Percentiles rank a stretch among this genome's conserved stretches.
These are phyloP conservation scores for Xylariaceae sp. DNA, from an alignment of 2,329 filamentous ascomycete species.

Conservation along the genomic window DNA sequence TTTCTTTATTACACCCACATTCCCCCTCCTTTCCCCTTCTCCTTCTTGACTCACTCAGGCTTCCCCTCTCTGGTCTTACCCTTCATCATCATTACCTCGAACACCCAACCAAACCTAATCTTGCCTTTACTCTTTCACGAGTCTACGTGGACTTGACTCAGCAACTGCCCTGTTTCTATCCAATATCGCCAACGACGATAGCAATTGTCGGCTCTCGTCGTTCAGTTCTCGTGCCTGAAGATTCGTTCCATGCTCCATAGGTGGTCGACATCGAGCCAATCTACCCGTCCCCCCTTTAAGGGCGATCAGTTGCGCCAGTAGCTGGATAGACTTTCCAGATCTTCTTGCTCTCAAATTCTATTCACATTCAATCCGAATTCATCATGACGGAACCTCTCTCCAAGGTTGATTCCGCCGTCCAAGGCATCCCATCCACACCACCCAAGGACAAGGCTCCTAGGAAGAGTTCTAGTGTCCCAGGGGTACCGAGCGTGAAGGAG, in stretches of 20 bases:
- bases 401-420: slow-evolving; percentile 89
- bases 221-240: slow-evolving; percentile 1
- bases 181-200: slow-evolving; percentile 8
- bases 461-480: slow-evolving; percentile 69
- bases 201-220: slow-evolving; percentile 10
- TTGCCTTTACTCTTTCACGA: too few species aligned
- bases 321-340: slow-evolving; percentile 4
- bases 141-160: slow-evolving; percentile 16
- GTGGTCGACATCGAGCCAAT: slow-evolving; percentile 13
- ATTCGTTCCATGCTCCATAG: slow-evolving; percentile 14
- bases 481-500: slow-evolving; percentile 78
- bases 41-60: slow-evolving; percentile 13
- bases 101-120: too few species aligned
- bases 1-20: slow-evolving; percentile 18
- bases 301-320: slow-evolving; percentile 1
- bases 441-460: slow-evolving; percentile 61
- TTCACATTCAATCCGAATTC: slow-evolving; percentile 16
- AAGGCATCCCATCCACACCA: slow-evolving; percentile 66
- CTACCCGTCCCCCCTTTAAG: neutral
- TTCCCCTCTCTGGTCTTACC: slow-evolving; percentile 24
- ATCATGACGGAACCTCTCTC: slow-evolving; percentile 54
- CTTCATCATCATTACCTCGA: neutral
- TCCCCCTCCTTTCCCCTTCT: slow-evolving; percentile 23
- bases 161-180: slow-evolving; percentile 25
- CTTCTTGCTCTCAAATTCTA: neutral